Evolutionary conservation across 2,329 filamentous ascomycete species (phyloP).

Genomic region (Aspergillus brunneoviolaceus): DNA sequence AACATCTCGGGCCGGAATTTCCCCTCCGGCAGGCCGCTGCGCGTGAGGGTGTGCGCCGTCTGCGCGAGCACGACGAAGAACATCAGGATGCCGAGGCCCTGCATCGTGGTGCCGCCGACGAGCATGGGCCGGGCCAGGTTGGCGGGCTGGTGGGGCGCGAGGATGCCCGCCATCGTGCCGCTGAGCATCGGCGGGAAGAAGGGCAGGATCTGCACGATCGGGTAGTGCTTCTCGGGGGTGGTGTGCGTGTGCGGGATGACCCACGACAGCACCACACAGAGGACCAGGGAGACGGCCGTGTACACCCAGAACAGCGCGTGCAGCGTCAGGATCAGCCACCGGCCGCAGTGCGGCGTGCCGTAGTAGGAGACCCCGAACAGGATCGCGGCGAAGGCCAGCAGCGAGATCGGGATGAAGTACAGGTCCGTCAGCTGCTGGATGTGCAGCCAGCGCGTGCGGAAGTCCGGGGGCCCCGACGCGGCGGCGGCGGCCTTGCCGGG

Average conservation of each 20-base stretch:
- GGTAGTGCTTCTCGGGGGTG: conserved; percentile 2
- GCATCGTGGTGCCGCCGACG: conserved; percentile 44
- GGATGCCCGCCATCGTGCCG: conserved; percentile 37
- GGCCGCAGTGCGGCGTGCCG: conserved; percentile 56
- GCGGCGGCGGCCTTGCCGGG: not conserved
- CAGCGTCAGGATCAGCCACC: conserved; percentile 57
- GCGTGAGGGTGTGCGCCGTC: conserved; percentile 45
- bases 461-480: not conserved
- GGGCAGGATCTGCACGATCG: conserved; percentile 16
- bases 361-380: conserved; percentile 65
- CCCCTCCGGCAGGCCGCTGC: conserved; percentile 43
- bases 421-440: not conserved
- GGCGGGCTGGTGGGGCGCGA: conserved; percentile 32
- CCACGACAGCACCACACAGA: conserved; percentile 11
- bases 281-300: conserved; percentile 44
- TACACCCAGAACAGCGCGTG: conserved; percentile 68
- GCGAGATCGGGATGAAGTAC: conserved; percentile 53
- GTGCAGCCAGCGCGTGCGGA: not conserved
- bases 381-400: conserved; percentile 63
- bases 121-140: conserved; percentile 42
- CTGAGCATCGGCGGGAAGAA: conserved; percentile 36
- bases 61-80: conserved; percentile 47
- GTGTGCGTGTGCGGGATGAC: conserved; percentile 10
- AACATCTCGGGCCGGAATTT: conserved; percentile 51
- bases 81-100: conserved; percentile 49